These are phyloP conservation scores for Lyophyllum semitale DNA, from an alignment of 768 basidiomycete genomes.

Conservation along the genomic window DNA sequence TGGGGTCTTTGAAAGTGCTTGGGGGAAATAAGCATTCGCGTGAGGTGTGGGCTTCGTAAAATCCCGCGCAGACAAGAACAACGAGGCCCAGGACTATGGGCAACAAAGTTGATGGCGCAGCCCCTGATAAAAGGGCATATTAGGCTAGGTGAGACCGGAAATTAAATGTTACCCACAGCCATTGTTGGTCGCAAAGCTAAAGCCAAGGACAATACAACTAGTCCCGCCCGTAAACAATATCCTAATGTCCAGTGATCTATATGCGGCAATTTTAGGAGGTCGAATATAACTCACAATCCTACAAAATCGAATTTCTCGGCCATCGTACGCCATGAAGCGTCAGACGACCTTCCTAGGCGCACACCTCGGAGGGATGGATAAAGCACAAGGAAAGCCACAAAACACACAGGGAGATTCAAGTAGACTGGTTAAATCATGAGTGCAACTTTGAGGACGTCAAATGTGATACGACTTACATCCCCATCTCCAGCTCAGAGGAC, in stretches of 20 bases:
- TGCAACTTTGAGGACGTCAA: slow-evolving; percentile 12
- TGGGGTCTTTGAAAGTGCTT: slow-evolving; percentile 57
- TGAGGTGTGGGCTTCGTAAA: slow-evolving; percentile 68
- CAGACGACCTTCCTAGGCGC: slow-evolving; percentile 41
- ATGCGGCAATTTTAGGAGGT: slow-evolving; percentile 1
- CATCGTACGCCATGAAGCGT: slow-evolving; percentile 60
- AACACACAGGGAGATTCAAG: slow-evolving; percentile 78
- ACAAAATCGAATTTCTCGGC: slow-evolving; percentile 68
- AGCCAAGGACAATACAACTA: slow-evolving; percentile 73
- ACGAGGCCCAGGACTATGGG: slow-evolving; percentile 58
- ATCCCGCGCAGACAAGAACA: slow-evolving; percentile 56
- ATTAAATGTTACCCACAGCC: slow-evolving; percentile 57
- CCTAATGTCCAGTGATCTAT: slow-evolving; percentile 37
- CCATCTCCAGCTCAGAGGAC: slow-evolving; percentile 74
- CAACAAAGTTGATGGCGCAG: slow-evolving; percentile 56
- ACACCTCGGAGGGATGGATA: slow-evolving; percentile 61
- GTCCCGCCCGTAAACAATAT: slow-evolving; percentile 76
- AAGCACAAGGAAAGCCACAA: slow-evolving; percentile 59
- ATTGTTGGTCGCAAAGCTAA: slow-evolving; percentile 68
- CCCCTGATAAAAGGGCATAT: slow-evolving; percentile 50
- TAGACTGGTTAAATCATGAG: slow-evolving; percentile 57
- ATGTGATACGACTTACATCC: slow-evolving; percentile 65
- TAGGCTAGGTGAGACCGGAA: slow-evolving; percentile 3
- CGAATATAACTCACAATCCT: slow-evolving; percentile 61
- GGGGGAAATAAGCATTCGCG: slow-evolving; percentile 76